These are phyloP conservation scores for Silene coronaria DNA, from an alignment of 179 eudicot species.

Conservation along the genomic window DNA sequence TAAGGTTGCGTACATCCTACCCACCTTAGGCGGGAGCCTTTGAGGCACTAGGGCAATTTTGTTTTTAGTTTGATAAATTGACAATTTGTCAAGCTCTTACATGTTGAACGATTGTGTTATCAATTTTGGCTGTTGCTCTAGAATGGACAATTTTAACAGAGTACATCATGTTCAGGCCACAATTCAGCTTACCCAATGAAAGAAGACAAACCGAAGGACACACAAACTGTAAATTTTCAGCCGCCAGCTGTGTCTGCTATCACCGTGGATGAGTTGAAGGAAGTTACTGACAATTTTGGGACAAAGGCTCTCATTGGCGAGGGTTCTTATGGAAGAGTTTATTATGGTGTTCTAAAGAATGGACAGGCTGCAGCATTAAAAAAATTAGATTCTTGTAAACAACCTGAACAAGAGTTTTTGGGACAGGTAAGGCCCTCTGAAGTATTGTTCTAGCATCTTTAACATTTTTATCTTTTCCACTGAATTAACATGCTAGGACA, in stretches of 20 bases:
- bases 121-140: neutral
- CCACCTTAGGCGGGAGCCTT: too few relatives aligned
- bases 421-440: conserved; percentile 49
- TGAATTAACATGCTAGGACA: conserved; percentile 4
- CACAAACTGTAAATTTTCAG: conserved; percentile 44
- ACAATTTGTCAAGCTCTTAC: neutral
- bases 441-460: neutral
- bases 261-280: conserved; percentile 46
- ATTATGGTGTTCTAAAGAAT: conserved; percentile 64
- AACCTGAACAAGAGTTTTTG: conserved; percentile 84
- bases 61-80: neutral
- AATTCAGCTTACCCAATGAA: conserved; percentile 49
- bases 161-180: conserved; percentile 36
- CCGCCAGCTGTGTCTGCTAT: conserved; percentile 78
- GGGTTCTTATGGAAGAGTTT: conserved; percentile 97
- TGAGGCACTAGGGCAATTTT: neutral
- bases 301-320: conserved; percentile 80
- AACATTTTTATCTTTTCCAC: neutral
- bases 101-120: neutral
- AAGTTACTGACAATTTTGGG: conserved; percentile 81
- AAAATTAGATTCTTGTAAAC: conserved; percentile 88
- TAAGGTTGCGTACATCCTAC: neutral
- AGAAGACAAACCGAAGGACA: conserved; percentile 49
- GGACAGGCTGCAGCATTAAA: conserved; percentile 77
- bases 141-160: conserved; percentile 10